Conservation (phyloP, 805 yeast species). For the Blastobotrys attinorum region DNA sequence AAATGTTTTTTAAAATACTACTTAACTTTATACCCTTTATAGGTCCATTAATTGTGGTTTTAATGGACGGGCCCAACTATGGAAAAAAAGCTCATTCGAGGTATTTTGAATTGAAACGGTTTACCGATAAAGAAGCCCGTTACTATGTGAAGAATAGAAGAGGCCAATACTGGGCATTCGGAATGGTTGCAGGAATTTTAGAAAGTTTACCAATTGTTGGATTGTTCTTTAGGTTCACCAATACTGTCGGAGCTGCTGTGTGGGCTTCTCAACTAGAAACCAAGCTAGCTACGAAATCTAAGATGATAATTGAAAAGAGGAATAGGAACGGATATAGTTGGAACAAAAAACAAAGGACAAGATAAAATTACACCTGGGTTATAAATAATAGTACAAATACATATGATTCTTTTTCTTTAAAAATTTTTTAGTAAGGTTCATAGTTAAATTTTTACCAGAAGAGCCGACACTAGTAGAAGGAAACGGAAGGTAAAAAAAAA, state of each 20-base stretch:
- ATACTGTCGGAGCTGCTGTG: conserved; percentile 31
- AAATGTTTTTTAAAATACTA: conserved; percentile 31
- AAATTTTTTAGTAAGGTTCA: too few relatives aligned
- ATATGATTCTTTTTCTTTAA: too few relatives aligned
- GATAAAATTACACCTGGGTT: too few relatives aligned
- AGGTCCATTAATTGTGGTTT: conserved; percentile 48
- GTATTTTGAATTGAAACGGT: conserved; percentile 51
- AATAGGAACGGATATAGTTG: too few relatives aligned
- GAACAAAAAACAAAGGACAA: too few relatives aligned
- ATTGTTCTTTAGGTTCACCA: conserved; percentile 29
- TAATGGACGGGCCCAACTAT: conserved; percentile 46
- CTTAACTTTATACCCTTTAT: conserved; percentile 46
- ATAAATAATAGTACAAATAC: too few relatives aligned
- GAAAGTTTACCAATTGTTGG: conserved; percentile 31
- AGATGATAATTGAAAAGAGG: too few relatives aligned
- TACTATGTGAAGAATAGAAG: conserved; percentile 21
- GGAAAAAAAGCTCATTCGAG: conserved; percentile 47
- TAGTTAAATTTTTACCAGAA: too few relatives aligned
- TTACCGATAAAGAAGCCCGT: conserved; percentile 35
- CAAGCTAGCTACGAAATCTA: too few relatives aligned
- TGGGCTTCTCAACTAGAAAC: conserved; percentile 31
- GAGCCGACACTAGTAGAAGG: too few relatives aligned
- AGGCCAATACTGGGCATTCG: conserved; percentile 29
- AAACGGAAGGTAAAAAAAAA: too few relatives aligned
- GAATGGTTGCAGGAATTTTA: conserved; percentile 29